These are phyloP conservation scores for Pilobolus umbonatus DNA, from an alignment of 192 early-diverging fungal species.

Conservation along the genomic window DNA sequence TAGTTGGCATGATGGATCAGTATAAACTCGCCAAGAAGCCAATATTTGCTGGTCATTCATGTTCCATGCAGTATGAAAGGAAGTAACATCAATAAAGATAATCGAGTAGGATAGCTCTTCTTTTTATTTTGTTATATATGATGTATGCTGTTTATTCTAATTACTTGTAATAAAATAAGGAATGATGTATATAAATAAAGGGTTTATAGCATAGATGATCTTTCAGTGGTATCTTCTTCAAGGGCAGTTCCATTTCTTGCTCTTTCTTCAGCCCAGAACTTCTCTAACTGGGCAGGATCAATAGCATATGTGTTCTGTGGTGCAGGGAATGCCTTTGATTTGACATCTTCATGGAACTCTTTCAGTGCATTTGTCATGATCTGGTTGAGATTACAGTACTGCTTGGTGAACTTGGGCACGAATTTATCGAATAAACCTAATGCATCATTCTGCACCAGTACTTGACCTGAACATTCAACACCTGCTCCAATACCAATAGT, in stretches of 20 bases:
- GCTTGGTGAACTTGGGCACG: constrained; percentile 90
- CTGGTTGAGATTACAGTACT: constrained; percentile 73
- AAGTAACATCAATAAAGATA: constrained; percentile 10
- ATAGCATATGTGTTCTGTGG: constrained; percentile 80
- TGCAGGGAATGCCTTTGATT: constrained; percentile 69
- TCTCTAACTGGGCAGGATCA: constrained; percentile 45
- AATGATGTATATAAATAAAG: neutral
- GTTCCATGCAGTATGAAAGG: constrained; percentile 21
- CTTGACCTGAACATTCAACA: constrained; percentile 82
- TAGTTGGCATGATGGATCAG: constrained; percentile 30
- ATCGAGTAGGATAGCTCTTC: neutral
- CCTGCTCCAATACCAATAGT: constrained; percentile 99
- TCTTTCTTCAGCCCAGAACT: constrained; percentile 33
- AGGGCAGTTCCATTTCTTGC: neutral
- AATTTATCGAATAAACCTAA: constrained; percentile 91
- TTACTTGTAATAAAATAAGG: neutral
- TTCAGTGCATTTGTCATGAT: constrained; percentile 67
- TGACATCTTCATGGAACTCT: constrained; percentile 76
- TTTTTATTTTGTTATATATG: neutral
- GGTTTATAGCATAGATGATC: too few relatives aligned
- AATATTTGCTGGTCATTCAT: constrained; percentile 2
- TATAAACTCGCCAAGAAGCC: constrained; percentile 17
- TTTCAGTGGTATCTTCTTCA: constrained; percentile 2
- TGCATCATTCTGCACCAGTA: constrained; percentile 88
- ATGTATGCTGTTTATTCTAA: neutral